Evolutionary conservation across 345 rosid species (phyloP), one percentile per base, ranked within the genome.

Genomic region (Excoecaria agallocha): DNA sequence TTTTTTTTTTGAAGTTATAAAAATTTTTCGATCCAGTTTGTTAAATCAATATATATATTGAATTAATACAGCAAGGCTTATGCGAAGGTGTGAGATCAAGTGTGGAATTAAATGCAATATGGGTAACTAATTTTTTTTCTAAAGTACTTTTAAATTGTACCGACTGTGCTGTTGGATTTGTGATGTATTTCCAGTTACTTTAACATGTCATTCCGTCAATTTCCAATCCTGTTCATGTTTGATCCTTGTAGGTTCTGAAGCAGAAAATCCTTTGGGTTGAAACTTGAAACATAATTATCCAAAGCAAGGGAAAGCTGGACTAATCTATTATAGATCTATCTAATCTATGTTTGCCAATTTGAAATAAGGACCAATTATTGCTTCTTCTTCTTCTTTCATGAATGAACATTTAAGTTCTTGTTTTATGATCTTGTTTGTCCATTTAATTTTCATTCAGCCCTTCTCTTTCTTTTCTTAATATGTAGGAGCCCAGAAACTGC

Each of bases 51-150:
- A 30, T 25, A 11, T 19, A 30, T 60, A 37, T 57, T 41, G 12
- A 8, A 20, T 39, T 38, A 6, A 9, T 35, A 39, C 70, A 65
- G 76, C 9, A 6, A 74, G 76, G 25, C 70, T 64, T 41, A 64
- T 20, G 76, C 57, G 8, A 56, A 50, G 76, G 12, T 74, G 76
- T 54, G 76, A 65, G 63, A 46, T 37, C 43, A 74, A 74, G 51
- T 74, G 76, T 10, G 41, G 70, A 10, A 74, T 74, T 55, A 51
- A 4, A 52, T 74, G 76, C 35, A 25, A 39, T 52, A 15, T 19
- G 4, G 52, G 46, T 43, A 43, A 43, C 2, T 7, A 6, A 12
- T n/a, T 6, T 35, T 49, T 46, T 61, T 19, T 17, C 30, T 0
- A 11, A 50, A 50, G 0, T 12, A 12, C 57, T 52, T 52, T 4